A percentile compares a stretch with the other conserved stretches of the same genome.
phyloP scores from a whole-genome alignment of 169 alveolate species.

The Sarcocystis neurona region DNA sequence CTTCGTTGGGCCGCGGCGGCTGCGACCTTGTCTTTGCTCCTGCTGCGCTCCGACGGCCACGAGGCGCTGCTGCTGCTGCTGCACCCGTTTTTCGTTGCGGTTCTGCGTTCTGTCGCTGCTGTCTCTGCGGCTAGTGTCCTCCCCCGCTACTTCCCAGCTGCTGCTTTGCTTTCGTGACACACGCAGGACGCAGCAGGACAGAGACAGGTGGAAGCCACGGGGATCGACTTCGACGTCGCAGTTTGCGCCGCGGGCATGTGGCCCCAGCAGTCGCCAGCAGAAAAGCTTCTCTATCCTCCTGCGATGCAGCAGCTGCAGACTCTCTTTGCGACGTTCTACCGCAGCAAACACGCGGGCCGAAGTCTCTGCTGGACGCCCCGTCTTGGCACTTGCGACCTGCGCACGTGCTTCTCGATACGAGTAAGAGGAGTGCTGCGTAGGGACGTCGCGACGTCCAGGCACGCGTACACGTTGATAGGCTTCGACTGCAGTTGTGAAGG shows the following conservation, averaged over 20 bases:
- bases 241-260: constrained; percentile 75
- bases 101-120: no score
- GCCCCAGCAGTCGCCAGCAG: constrained; percentile 64
- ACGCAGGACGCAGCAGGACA: constrained; percentile 25
- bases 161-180: no score
- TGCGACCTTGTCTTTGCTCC: no score
- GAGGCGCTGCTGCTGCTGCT: no score
- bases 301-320: constrained; percentile 33
- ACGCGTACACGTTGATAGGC: no score
- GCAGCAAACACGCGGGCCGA: constrained; percentile 71
- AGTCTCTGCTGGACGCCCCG: constrained; percentile 68
- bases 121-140: no score
- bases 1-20: no score
- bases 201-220: not conserved
- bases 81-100: no score
- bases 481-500: no score
- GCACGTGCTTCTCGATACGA: constrained; percentile 47
- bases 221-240: constrained; percentile 62
- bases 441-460: not conserved
- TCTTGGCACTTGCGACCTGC: constrained; percentile 70
- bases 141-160: no score
- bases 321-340: constrained; percentile 66
- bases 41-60: no score
- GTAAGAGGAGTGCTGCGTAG: not conserved
- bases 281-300: constrained; percentile 50